Evolutionary conservation across 2,329 filamentous ascomycete genomes (phyloP).

Genomic region (Beauveria pseudobassiana): DNA sequence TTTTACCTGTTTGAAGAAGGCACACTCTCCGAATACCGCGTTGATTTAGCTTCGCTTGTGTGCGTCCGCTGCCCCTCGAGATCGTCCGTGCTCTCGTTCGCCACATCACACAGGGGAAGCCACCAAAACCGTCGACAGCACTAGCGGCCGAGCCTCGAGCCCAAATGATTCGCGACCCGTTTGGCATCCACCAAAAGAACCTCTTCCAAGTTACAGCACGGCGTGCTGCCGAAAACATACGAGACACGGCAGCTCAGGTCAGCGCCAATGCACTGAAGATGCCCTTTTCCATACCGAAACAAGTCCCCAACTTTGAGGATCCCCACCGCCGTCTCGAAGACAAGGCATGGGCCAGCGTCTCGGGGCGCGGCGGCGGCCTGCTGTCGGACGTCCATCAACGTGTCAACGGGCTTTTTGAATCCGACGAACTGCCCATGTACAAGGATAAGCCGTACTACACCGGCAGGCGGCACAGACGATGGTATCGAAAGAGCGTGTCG

Average conservation of each 20-base stretch:
- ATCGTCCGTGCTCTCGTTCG: background rate
- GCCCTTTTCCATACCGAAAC: conserved; percentile 60
- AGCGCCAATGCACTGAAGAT: conserved; percentile 46
- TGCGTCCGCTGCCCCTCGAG: no score
- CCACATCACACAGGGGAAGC: conserved; percentile 1
- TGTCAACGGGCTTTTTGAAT: conserved; percentile 57
- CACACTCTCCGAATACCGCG: no score
- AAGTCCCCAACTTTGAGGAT: conserved; percentile 61
- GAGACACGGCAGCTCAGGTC: conserved; percentile 41
- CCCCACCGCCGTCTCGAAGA: conserved; percentile 60
- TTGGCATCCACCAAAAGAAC: conserved; percentile 35
- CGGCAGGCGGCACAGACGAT: conserved; percentile 48
- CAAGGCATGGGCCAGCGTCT: conserved; percentile 52
- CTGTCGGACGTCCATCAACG: conserved; percentile 51
- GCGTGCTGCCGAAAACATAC: conserved; percentile 35
- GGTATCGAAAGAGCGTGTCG: conserved; percentile 57
- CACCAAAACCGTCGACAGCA: background rate
- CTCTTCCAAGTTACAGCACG: conserved; percentile 42
- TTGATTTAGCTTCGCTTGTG: no score
- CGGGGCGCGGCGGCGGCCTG: conserved; percentile 27
- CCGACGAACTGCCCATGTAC: conserved; percentile 72
- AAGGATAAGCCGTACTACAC: conserved; percentile 92
- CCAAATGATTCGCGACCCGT: conserved; percentile 36
- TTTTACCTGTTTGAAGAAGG: no score
- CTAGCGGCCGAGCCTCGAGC: conserved; percentile 15